Conservation (phyloP, 2,329 filamentous ascomycete species). For the Ceratocystis papillata region DNA sequence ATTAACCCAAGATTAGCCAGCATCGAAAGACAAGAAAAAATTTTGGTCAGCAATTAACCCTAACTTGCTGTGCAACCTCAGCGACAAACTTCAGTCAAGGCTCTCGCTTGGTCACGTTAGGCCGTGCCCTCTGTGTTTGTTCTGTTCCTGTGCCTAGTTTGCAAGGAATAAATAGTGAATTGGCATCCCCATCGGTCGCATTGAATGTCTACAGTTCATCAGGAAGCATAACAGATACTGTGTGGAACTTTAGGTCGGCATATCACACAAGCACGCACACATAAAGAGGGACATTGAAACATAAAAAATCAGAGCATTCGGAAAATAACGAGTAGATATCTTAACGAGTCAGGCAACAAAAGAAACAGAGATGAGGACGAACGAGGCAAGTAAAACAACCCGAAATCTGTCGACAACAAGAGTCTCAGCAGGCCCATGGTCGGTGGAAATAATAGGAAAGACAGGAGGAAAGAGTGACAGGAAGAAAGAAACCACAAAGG, state of each 20-base stretch:
- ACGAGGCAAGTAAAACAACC: no score
- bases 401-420: background rate
- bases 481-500: background rate
- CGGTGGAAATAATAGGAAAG: background rate
- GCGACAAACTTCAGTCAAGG: background rate
- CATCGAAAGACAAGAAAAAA: no score
- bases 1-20: conserved; percentile 21
- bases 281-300: background rate
- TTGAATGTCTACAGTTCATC: no score
- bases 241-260: background rate
- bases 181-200: no score
- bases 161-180: no score
- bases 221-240: no score
- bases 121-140: no score
- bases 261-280: background rate
- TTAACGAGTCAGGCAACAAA: background rate
- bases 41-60: conserved; percentile 7
- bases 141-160: no score
- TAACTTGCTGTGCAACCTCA: background rate
- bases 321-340: background rate
- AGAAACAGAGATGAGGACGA: background rate
- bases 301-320: background rate
- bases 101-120: no score
- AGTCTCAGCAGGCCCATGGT: background rate
- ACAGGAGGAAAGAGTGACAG: background rate